Conservation (phyloP, 1,139 yeast species). For the Kodamaea suecica region DNA sequence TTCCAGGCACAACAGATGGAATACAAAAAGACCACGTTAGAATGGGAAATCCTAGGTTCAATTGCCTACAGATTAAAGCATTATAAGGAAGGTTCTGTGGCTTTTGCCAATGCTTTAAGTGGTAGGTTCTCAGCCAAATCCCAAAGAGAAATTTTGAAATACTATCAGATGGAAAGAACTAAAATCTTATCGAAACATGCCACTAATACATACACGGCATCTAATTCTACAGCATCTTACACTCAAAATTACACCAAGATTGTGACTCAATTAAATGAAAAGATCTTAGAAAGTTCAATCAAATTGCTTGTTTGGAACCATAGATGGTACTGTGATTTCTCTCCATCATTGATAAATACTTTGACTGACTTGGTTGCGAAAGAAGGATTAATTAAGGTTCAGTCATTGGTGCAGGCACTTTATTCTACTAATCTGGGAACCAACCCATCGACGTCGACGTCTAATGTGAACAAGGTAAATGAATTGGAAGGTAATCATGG, state of each 20-base stretch:
- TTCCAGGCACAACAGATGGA: conserved; percentile 70
- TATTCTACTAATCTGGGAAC: conserved; percentile 36
- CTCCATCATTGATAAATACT: conserved; percentile 58
- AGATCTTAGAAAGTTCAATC: conserved; percentile 67
- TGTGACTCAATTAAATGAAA: conserved; percentile 52
- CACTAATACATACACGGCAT: conserved; percentile 14
- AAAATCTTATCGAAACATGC: conserved; percentile 34
- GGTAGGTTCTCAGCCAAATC: conserved; percentile 82
- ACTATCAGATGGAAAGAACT: conserved; percentile 51
- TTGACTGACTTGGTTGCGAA: conserved; percentile 63
- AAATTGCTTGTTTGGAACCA: conserved; percentile 91
- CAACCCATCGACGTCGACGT: conserved; percentile 21
- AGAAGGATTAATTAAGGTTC: conserved; percentile 76
- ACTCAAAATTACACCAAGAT: conserved; percentile 38
- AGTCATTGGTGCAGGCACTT: conserved; percentile 70
- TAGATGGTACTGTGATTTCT: conserved; percentile 93
- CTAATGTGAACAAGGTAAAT: conserved; percentile 4
- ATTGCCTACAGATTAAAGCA: conserved; percentile 79
- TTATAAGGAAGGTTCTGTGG: conserved; percentile 75
- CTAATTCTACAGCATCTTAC: conserved; percentile 16
- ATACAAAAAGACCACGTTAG: conserved; percentile 76
- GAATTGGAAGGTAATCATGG: conserved; percentile 48
- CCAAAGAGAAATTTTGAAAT: conserved; percentile 69
- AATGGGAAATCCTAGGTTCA: conserved; percentile 90
- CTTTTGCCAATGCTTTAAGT: conserved; percentile 73